Percentiles rank a stretch among this genome's conserved stretches.
These are phyloP conservation scores for Chrysosporium queenslandicum DNA, from an alignment of 2,329 filamentous ascomycete species.

Conservation along the genomic window DNA sequence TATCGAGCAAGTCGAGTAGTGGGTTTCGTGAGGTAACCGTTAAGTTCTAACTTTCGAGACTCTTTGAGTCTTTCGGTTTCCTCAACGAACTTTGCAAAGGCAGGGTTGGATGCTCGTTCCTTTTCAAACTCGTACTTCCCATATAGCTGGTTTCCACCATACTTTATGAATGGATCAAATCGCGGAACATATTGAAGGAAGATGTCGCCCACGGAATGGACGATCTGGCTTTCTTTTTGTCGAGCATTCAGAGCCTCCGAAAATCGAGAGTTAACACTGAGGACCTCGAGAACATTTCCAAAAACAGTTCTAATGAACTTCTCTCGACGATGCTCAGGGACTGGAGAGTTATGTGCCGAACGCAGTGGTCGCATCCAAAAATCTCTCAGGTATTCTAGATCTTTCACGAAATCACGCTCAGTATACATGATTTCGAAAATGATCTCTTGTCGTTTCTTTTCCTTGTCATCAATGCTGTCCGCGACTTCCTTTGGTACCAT, in stretches of 20 bases:
- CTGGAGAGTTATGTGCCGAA: conserved; percentile 66
- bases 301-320: conserved; percentile 92
- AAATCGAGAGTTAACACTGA: conserved; percentile 79
- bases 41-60: conserved; percentile 89
- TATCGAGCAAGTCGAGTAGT: conserved; percentile 92
- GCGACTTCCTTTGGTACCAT: conserved; percentile 92
- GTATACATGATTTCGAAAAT: conserved; percentile 99
- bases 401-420: conserved; percentile 96
- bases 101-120: conserved; percentile 75
- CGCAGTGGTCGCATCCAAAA: conserved; percentile 96
- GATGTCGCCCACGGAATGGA: conserved; percentile 82
- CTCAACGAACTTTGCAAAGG: conserved; percentile 85
- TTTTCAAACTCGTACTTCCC: conserved; percentile 98
- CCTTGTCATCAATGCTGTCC: conserved; percentile 75
- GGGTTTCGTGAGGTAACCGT: conserved; percentile 94
- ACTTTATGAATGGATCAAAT: conserved; percentile 92
- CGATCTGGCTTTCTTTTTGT: conserved; percentile 83
- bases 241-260: conserved; percentile 79
- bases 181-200: conserved; percentile 85
- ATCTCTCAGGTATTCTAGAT: conserved; percentile 91
- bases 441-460: conserved; percentile 96
- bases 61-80: conserved; percentile 94
- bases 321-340: conserved; percentile 77
- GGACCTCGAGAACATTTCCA: conserved; percentile 89
- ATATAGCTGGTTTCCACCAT: conserved; percentile 90